Evolutionary conservation across 2,329 filamentous ascomycete genomes (phyloP), one percentile per base, ranked within the genome.

Genomic region (Diaporthe citri): DNA sequence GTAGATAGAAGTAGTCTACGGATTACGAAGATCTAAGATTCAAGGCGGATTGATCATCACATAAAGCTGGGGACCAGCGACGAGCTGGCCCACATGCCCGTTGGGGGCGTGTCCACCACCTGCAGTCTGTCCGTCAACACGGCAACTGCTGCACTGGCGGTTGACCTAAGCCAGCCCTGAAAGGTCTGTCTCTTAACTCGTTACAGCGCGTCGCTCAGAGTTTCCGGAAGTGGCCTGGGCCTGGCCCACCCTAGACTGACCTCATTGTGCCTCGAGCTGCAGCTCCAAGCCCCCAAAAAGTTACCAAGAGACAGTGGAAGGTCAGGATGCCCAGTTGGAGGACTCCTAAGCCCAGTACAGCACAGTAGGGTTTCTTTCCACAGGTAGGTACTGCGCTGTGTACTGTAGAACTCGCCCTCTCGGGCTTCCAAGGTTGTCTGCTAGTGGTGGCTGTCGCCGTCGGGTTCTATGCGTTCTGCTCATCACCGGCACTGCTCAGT

Each of bases 221-320:
- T 55, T 69, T 41, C 64, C 31, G 34, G 31, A 67, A 52, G 46
- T 52, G 43, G 46, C 64, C 64, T 67, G 46, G 46, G 13, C 31
- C 64, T 55, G 64, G n/a, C 48, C 48, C 62, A 39, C 62, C 48
- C 64, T 22, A 31, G 46, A 55, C 46, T 69, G 64, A 69, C 46
- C 64, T 69, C 64, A 69, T 55, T 41, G n/a, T 41, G 62, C 62
- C 62, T 34, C 28, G 36, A 36, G 60, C 17, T 34, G 60, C 60
- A 48, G 25, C n/a, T 41, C 39, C 34, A 41, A 4, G 25, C 57
- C 4, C 4, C 12, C 36, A 9, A n/a, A 60, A 39, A 15, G 36
- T 0, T 17, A 41, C 28, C 25, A 56, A 57, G 31, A 17, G 31
- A 8, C 34, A n/a, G 52, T 39, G 36, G 25, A 57, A n/a, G 56